Conservation (phyloP, 2,329 filamentous ascomycete species). For the Ophiocordyceps sinensis region DNA sequence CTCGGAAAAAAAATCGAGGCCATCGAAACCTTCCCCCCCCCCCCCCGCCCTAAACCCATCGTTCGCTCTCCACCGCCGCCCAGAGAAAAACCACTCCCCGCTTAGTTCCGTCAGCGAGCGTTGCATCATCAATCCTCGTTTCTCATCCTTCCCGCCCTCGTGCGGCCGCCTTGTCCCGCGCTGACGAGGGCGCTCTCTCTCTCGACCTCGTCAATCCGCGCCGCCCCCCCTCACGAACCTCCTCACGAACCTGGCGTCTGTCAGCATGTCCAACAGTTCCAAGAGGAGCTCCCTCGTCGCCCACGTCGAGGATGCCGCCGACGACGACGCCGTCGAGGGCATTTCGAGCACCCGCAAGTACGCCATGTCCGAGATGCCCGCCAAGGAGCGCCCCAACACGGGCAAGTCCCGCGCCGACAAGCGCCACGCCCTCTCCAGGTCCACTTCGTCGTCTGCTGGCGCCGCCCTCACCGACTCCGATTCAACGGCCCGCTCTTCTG, state of each 20-base stretch:
- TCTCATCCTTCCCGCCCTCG: not conserved
- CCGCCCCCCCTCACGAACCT: not conserved
- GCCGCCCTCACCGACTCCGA: slow-evolving; percentile 26
- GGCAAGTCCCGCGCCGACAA: slow-evolving; percentile 30
- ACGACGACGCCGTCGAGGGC: slow-evolving; percentile 31
- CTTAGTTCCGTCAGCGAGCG: not conserved
- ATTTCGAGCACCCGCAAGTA: slow-evolving; percentile 26
- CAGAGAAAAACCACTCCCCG: not conserved
- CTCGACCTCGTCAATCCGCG: not conserved
- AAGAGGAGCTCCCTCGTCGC: slow-evolving; percentile 20
- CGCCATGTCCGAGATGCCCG: slow-evolving; percentile 30
- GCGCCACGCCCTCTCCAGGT: slow-evolving; percentile 16
- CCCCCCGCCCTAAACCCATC: not conserved
- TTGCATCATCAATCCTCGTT: not conserved
- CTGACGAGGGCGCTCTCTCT: not conserved
- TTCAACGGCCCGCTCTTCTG: slow-evolving; percentile 24
- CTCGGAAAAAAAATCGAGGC: not conserved
- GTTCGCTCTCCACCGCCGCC: not conserved
- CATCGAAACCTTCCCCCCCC: not conserved
- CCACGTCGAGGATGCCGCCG: slow-evolving; percentile 33
- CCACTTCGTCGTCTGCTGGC: slow-evolving; percentile 20
- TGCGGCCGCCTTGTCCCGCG: not conserved
- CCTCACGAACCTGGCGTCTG: not conserved
- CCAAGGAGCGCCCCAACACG: slow-evolving; percentile 37
- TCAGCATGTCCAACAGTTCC: slow-evolving; percentile 24